phyloP scores from a whole-genome alignment of 139 green algal species.

The Chlamydomonas sphaeroides region DNA sequence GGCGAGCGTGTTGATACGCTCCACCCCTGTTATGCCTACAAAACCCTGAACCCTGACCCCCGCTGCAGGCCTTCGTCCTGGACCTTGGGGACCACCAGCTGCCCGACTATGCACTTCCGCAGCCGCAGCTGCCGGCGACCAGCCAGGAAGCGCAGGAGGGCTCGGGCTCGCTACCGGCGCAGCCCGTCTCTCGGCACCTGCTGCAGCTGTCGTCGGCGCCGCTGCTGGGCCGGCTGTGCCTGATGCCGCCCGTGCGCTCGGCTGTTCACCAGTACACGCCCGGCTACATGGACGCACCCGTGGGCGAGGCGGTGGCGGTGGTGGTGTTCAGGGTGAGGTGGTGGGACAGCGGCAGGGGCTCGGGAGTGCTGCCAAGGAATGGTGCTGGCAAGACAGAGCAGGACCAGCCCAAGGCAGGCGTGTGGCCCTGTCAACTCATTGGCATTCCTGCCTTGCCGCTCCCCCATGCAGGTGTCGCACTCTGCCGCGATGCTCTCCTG shows the following conservation, averaged over 20 bases:
- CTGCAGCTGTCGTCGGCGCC: background rate
- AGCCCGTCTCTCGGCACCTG: constrained; percentile 10
- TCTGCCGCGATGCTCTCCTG: background rate
- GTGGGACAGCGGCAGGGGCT: no score
- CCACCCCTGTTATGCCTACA: no score
- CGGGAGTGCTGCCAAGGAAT: no score
- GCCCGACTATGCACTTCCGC: background rate
- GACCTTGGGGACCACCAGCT: constrained; percentile 24
- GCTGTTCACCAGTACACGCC: background rate
- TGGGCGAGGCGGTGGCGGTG: background rate
- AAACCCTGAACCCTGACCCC: no score
- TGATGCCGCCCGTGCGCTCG: constrained; percentile 9
- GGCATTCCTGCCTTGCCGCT: no score
- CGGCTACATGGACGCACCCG: background rate
- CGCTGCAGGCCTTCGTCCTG: background rate
- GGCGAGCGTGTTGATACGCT: no score
- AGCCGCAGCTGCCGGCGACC: no score
- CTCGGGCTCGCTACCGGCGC: no score
- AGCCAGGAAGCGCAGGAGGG: no score
- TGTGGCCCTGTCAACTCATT: no score
- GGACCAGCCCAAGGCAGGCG: no score
- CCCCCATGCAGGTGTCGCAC: background rate
- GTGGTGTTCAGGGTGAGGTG: constrained; percentile 1
- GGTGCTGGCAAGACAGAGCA: no score
- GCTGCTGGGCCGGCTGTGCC: background rate